phyloP scores from a whole-genome alignment of 2,329 filamentous ascomycete genomes.

The Dactylellina sp. region DNA sequence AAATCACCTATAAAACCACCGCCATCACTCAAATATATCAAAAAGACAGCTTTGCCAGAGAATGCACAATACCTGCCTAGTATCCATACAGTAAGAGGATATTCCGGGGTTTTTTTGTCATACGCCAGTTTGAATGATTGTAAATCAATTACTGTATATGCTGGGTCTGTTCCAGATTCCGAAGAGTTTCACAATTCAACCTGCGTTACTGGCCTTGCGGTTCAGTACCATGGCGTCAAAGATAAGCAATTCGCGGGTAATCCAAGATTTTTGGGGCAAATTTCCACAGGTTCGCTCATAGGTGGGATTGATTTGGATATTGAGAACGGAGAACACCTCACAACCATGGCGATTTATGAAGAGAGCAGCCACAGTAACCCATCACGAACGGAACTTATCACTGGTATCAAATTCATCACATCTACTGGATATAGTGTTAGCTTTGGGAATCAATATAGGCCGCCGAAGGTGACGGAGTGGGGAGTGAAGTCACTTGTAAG shows the following conservation, averaged over 20 bases:
- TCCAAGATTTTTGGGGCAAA: conserved; percentile 2
- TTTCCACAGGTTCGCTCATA: not conserved
- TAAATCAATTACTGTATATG: conserved; percentile 4
- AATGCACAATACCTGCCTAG: conserved; percentile 15
- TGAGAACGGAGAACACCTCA: conserved; percentile 1
- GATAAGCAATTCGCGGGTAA: conserved; percentile 7
- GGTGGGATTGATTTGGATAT: not conserved
- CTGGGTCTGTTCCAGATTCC: not conserved
- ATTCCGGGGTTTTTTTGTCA: not conserved
- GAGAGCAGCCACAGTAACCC: not conserved
- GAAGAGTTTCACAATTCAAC: not conserved
- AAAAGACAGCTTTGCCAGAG: not conserved
- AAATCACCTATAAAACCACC: not conserved
- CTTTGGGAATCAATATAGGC: not conserved
- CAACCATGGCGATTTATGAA: not conserved
- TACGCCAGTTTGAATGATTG: not conserved
- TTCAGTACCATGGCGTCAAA: conserved; percentile 1
- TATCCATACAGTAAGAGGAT: not conserved
- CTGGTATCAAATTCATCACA: conserved; percentile 3
- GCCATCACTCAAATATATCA: not conserved
- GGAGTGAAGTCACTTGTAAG: not conserved
- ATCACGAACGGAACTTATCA: not conserved
- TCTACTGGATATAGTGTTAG: not conserved
- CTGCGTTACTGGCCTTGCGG: not conserved
- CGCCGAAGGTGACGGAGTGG: not conserved